Evolutionary conservation across 2,329 filamentous ascomycete species (phyloP), one percentile per base, ranked within the genome.

Genomic region (Fusarium poae): DNA sequence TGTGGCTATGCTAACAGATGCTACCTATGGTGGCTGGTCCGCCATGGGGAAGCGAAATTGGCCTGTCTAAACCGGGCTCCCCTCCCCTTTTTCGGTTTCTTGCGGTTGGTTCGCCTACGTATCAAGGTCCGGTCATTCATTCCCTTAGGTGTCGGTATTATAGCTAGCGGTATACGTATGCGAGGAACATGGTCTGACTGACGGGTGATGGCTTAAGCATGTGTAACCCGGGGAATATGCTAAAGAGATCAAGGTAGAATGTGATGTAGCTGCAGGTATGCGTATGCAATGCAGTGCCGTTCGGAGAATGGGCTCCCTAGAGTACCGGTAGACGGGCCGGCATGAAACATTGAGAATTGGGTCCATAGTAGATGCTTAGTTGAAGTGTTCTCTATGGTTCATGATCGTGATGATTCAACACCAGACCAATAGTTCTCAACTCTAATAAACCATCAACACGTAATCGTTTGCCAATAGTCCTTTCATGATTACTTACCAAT

Each of bases 31-130:
- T 68, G 61, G 56, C 60, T 67, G 50, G 65, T 46, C 61, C 57
- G 39, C 45, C 48, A 68, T 64, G 66, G 67, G 39, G 63, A 73
- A 73, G 71, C 71, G 71, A 73, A 49, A 73, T 73, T 73, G 65
- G 61, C 46, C 34, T 25, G 13, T 27, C 18, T 32, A 34, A 27
- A 25, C 39, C 15, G 25, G 30, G 30, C 48, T n/a, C 46, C 21
- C 27, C 50, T 57, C 65, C 57, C 48, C 42, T 62, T 72, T 70
- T 42, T 37, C 44, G 35, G 34, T 35, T 51, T 25, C 15, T 43
- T 25, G 16, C 18, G n/a, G 20, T 23, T 9, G 9, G 18, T 13
- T 51, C 48, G 34, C 48, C 23, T 40, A 21, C 48, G 48, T 40
- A 51, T 40, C 48, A 51, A 29, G 18, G 48, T 27, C 48, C 34